Base-by-base conservation (phyloP, 2,329 filamentous ascomycete genomes). In the Bipolaris victoriae region DNA sequence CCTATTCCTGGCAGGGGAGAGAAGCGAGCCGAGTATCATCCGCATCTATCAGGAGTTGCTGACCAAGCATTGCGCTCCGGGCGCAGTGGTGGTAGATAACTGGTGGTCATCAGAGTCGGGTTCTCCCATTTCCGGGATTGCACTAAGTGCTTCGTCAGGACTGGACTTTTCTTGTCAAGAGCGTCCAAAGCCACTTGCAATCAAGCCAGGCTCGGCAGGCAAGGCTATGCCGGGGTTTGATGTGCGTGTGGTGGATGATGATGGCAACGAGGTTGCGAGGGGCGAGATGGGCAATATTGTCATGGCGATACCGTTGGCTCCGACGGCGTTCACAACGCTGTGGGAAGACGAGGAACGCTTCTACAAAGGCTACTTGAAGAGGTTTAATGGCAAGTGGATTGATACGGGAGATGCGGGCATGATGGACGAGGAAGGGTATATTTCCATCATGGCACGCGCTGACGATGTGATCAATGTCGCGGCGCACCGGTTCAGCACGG, bases 381-480 rank as follows among this genome's bases (percentile, higher is more conserved):
- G 93, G 13, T 98, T 97, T 70, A 69, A 84, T 5, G 91, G 92
- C 0, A 85, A 85, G 65, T 97, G 91, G 91, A 77, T 97, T 41
- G 93, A 98, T 72, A 97, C 93, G 0, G 94, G 93, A 2, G 93
- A 98, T 73, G 90, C 92, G 0, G 93, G 94, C 0, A 88, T 92
- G 81, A 87, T 97, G 55, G 93, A 97, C 71, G 75, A 83, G 13
- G 88, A 94, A 39, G 86, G 85, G 4, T 87, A 87, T 64, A 80
- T 88, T 31, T 83, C 86, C 65, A 81, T 89, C 65, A 88, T 88
- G 84, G 81, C 82, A 3, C 76, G 86, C 51, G 83, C 83, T 31
- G 93, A 97, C 78, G 93, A 97, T 75, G 89, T 97, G 58, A 92
- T 97, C 71, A 97, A 97, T 71, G 93, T 97, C n/a, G 93, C 92